A percentile compares a stretch with the other conserved stretches of the same genome.
phyloP scores from a whole-genome alignment of 2,329 filamentous ascomycete genomes.

The Colletotrichum euphorbiae region DNA sequence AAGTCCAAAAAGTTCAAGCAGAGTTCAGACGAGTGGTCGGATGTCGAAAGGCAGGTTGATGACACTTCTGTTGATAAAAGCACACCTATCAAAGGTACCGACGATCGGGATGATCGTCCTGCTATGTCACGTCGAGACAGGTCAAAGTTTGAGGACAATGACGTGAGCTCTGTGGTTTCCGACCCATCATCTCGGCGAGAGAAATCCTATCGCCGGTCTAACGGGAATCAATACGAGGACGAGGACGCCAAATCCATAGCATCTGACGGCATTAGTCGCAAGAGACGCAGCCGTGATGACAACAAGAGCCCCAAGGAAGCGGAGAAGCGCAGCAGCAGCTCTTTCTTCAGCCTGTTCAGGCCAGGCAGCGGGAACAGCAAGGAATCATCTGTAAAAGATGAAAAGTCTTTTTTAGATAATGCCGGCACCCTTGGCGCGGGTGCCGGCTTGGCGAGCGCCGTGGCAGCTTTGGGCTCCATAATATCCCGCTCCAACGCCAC shows the following conservation, averaged over 20 bases:
- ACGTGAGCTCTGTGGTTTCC: constrained; percentile 63
- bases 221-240: constrained; percentile 55
- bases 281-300: constrained; percentile 48
- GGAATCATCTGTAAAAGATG: constrained; percentile 47
- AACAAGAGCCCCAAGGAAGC: constrained; percentile 52
- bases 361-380: constrained; percentile 52
- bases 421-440: constrained; percentile 77
- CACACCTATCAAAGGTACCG: constrained; percentile 6
- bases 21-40: constrained; percentile 40
- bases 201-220: constrained; percentile 51
- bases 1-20: constrained; percentile 47
- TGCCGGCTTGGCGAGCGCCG: constrained; percentile 71
- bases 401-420: constrained; percentile 76
- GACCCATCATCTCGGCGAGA: constrained; percentile 51
- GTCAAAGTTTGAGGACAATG: constrained; percentile 54
- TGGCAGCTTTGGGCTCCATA: constrained; percentile 54
- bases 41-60: constrained; percentile 36
- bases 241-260: constrained; percentile 62
- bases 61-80: constrained; percentile 12
- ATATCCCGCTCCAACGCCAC: constrained; percentile 59
- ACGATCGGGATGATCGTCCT: constrained; percentile 32
- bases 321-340: constrained; percentile 55
- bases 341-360: constrained; percentile 64
- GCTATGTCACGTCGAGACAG: constrained; percentile 42
- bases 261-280: constrained; percentile 43